Conservation (phyloP, 2,329 filamentous ascomycete species). For the Fusarium oxysporum region DNA sequence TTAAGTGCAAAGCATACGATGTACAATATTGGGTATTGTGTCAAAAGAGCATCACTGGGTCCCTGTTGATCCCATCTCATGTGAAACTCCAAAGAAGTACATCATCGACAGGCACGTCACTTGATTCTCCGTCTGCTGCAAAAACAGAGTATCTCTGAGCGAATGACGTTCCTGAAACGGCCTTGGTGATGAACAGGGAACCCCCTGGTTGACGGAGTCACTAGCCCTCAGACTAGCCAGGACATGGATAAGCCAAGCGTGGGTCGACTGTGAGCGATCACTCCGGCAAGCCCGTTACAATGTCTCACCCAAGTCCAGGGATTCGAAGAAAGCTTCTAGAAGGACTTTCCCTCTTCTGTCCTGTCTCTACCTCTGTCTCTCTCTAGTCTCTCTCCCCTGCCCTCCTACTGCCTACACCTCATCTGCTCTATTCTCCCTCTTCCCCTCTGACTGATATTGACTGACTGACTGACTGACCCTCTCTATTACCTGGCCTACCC, state of each 20-base stretch:
- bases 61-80: conserved; percentile 22
- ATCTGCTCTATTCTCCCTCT: conserved; percentile 4
- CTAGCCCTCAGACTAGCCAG: conserved; percentile 41
- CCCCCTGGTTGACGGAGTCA: conserved; percentile 28
- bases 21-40: not conserved
- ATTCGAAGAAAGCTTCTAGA: conserved; percentile 50
- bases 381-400: conserved; percentile 12
- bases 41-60: not conserved
- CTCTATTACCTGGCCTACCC: not conserved
- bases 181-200: conserved; percentile 36
- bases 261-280: conserved; percentile 43
- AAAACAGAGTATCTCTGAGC: conserved; percentile 18
- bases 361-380: not conserved
- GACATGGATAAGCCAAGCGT: conserved; percentile 36
- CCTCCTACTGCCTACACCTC: conserved; percentile 3
- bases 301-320: conserved; percentile 43
- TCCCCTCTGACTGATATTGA: conserved; percentile 12
- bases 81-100: conserved; percentile 12
- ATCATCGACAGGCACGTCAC: conserved; percentile 33
- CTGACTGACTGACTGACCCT: not conserved
- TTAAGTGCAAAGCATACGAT: not conserved
- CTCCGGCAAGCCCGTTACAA: conserved; percentile 48
- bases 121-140: conserved; percentile 8
- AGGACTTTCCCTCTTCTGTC: conserved; percentile 27
- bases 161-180: conserved; percentile 48